Evolutionary conservation across 805 yeast genomes (phyloP).

Genomic region (Candida vartiovaarae): DNA sequence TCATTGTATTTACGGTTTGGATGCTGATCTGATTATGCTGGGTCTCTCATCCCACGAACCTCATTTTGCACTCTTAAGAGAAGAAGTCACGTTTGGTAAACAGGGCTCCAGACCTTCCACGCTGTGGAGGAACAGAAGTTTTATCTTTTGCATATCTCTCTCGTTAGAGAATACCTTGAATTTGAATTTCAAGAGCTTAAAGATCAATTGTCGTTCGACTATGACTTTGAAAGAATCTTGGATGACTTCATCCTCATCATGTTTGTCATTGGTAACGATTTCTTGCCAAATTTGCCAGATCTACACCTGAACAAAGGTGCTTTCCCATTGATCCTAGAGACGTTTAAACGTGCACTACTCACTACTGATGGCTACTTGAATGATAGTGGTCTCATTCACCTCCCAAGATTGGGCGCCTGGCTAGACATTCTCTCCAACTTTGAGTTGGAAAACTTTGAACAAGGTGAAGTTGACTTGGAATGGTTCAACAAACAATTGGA

Average conservation of each 20-base stretch:
- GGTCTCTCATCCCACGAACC: slow-evolving; percentile 91
- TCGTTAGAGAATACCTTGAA: slow-evolving; percentile 85
- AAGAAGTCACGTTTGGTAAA: slow-evolving; percentile 86
- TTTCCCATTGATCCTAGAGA: slow-evolving; percentile 81
- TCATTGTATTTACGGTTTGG: slow-evolving; percentile 93
- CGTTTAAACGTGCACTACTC: slow-evolving; percentile 76
- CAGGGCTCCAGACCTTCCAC: slow-evolving; percentile 33
- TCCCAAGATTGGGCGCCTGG: slow-evolving; percentile 68
- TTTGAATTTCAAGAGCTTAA: slow-evolving; percentile 74
- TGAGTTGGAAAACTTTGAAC: slow-evolving; percentile 83
- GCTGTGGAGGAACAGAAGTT: slow-evolving; percentile 76
- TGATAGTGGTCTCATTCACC: slow-evolving; percentile 74
- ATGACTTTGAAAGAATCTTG: slow-evolving; percentile 78
- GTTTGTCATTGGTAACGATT: slow-evolving; percentile 97
- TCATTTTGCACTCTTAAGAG: slow-evolving; percentile 90
- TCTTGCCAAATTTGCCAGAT: slow-evolving; percentile 94
- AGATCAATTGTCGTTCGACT: slow-evolving; percentile 54
- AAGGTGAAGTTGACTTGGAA: slow-evolving; percentile 72
- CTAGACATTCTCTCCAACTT: slow-evolving; percentile 67
- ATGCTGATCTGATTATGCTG: slow-evolving; percentile 92
- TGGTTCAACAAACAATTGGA: slow-evolving; percentile 89
- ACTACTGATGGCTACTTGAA: slow-evolving; percentile 79
- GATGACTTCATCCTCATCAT: slow-evolving; percentile 90
- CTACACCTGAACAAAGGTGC: slow-evolving; percentile 93
- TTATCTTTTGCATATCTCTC: slow-evolving; percentile 72